Base-by-base conservation (phyloP, 2,329 filamentous ascomycete species). In the Phoma sp. region DNA sequence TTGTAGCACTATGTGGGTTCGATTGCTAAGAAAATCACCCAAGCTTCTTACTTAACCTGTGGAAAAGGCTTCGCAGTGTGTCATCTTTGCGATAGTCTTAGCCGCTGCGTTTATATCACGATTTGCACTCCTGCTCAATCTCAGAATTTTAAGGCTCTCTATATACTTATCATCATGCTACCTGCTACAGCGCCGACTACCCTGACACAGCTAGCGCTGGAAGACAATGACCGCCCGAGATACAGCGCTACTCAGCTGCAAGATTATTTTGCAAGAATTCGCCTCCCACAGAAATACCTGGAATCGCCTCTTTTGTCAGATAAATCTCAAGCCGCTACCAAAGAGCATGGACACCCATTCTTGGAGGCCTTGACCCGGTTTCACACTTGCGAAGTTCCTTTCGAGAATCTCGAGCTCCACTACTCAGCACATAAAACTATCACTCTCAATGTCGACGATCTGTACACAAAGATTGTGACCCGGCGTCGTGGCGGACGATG, bases 401-500 rank as follows among this genome's bases (percentile, higher is more conserved):
- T 46, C 39, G 57, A 62, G 27, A 62, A 60, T 10, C 52, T 62
- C 2, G 52, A 56, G 44, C 57, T 62, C 1, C 83, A 85, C 60
- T 68, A 69, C 41, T 65, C 64, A 0, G 45, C 50, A 2, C 52
- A 59, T 29, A 64, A 59, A 18, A 58, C 35, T 2, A 76, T 84
- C 33, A 77, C 77, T 3, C 71, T 83, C 35, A 71, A 83, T 40
- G 69, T 76, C 3, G 64, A 75, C 9, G 65, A 69, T 3, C 67
- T 85, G 3, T 84, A 76, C 59, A 69, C 77, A 29, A 84, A 84
- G 60, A 71, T 83, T 1, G 70, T 66, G 14, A 68, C 74, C 9
- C 54, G 46, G 13, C 73, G 73, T 2, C 67, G 80, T 11, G 82
- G 83, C 27, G 83, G 82, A 3, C 82, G 83, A 52, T 85, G 83